phyloP scores from a whole-genome alignment of 1,284 basidiomycete genomes.

The Leccinum colubrinum region DNA sequence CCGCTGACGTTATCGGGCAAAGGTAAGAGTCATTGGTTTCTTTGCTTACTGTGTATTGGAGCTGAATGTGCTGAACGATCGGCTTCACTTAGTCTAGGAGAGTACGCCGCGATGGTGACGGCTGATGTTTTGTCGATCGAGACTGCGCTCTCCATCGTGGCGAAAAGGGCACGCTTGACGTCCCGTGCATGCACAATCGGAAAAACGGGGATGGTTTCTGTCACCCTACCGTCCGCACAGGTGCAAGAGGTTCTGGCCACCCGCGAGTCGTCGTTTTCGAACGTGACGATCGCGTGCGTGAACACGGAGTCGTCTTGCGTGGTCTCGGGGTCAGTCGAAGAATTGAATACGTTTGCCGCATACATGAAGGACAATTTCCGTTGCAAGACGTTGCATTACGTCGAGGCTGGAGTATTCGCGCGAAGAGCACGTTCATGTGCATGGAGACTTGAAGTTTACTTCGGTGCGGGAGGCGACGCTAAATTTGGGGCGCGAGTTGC shows the following conservation, averaged over 20 bases:
- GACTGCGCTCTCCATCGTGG: constrained; percentile 56
- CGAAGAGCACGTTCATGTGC: constrained; percentile 44
- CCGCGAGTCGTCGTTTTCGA: constrained; percentile 31
- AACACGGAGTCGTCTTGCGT: constrained; percentile 59
- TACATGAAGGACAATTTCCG: constrained; percentile 37
- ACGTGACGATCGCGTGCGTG: constrained; percentile 55
- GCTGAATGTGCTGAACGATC: not conserved
- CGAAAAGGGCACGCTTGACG: constrained; percentile 55
- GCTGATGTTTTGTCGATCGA: constrained; percentile 54
- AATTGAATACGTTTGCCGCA: constrained; percentile 42
- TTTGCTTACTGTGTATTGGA: not conserved
- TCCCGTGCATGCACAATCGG: constrained; percentile 41
- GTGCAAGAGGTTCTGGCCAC: constrained; percentile 38
- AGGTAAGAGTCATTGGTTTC: constrained; percentile 43
- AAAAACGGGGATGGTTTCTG: constrained; percentile 58
- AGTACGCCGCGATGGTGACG: constrained; percentile 64
- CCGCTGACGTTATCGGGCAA: constrained; percentile 61
- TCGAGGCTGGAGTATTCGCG: constrained; percentile 35
- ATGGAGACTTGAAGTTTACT: constrained; percentile 45
- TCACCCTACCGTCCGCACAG: constrained; percentile 39
- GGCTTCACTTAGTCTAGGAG: constrained; percentile 51
- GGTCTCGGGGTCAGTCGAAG: constrained; percentile 49
- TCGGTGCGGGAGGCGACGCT: constrained; percentile 30
- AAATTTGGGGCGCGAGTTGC: constrained; percentile 40
- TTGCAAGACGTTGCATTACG: constrained; percentile 41